Evolutionary conservation across 306 rosid species (phyloP), one percentile per base, ranked within the genome.

Genomic region (Acacia melanoxylon): DNA sequence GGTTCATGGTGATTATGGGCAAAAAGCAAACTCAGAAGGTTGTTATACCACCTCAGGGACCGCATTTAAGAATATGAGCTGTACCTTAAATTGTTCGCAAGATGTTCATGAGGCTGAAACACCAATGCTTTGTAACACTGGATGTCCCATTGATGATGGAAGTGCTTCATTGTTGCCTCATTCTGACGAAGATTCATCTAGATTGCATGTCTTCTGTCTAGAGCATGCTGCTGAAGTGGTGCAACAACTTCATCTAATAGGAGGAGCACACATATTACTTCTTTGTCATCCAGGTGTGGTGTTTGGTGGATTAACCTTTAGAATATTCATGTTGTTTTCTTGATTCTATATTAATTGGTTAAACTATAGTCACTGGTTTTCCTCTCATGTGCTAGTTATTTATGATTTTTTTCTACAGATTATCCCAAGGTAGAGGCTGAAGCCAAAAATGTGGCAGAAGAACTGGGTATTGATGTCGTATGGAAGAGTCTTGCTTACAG

Each of bases 201-300:
- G 98, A 86, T 82, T 92, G 94, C 99, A 96, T 88, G 94, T 96
- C 52, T 96, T 96, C 83, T 96, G 99, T 86, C 93, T 93, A 46
- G 99, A 94, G 89, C 99, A 96, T 87, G 99, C 99, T 31, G 83
- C 82, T 78, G 98, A 92, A 81, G 98, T 90, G 44, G 98, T 92
- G 87, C 86, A 94, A 89, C 97, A 87, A 86, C 98, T 96, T 82
- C 90, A 87, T 59, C 88, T 92, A 68, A 87, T 96, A 62, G 99
- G 99, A 71, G 98, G 99, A 81, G 97, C 90, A 66, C 85, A 92
- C 77, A 89, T 94, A 82, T 68, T 90, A 72, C 94, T 96, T 76
- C 90, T 93, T 65, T 96, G 99, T 80, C 99, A 96, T 92, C 98
- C 98, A 92, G 99, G 99, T 96, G 74, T 69, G 87, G 69, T 84